Evolutionary conservation across 148 eudicot species (phyloP).

Genomic region (Rhododendron molle): DNA sequence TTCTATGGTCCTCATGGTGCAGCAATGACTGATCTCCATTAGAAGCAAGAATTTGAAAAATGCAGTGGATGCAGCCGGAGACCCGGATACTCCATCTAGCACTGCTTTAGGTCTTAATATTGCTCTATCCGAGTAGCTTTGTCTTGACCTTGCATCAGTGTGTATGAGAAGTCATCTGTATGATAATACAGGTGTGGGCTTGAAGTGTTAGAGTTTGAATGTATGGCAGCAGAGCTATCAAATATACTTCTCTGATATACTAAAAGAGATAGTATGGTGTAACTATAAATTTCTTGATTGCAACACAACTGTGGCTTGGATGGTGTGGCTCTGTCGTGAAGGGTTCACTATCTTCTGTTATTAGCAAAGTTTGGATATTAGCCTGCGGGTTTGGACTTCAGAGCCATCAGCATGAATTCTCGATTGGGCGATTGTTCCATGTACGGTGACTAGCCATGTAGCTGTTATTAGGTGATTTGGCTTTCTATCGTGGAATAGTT

Average conservation of each 20-base stretch:
- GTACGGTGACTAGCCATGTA: not conserved
- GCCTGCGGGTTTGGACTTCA: not conserved
- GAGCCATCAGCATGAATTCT: not conserved
- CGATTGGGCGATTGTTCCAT: not conserved
- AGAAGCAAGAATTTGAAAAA: not conserved
- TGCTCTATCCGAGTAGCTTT: not conserved
- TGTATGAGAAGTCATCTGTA: not conserved
- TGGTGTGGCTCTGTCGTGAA: not conserved
- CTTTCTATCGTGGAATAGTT: not conserved
- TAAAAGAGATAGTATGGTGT: not conserved
- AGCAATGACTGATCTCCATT: not conserved
- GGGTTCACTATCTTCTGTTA: not conserved
- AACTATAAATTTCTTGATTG: not conserved
- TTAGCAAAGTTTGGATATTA: not conserved
- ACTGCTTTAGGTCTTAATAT: not conserved
- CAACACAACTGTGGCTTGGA: not conserved
- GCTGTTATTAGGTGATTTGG: not conserved
- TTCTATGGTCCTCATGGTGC: not conserved
- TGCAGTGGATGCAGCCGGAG: slow-evolving; percentile 3
- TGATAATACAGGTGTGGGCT: not conserved
- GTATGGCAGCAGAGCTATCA: not conserved
- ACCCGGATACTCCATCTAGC: not conserved
- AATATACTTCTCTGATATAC: not conserved
- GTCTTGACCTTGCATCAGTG: not conserved
- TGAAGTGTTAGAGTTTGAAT: no score